Base-by-base conservation (phyloP, 2,329 filamentous ascomycete genomes). In the Hypomyces perniciosus region DNA sequence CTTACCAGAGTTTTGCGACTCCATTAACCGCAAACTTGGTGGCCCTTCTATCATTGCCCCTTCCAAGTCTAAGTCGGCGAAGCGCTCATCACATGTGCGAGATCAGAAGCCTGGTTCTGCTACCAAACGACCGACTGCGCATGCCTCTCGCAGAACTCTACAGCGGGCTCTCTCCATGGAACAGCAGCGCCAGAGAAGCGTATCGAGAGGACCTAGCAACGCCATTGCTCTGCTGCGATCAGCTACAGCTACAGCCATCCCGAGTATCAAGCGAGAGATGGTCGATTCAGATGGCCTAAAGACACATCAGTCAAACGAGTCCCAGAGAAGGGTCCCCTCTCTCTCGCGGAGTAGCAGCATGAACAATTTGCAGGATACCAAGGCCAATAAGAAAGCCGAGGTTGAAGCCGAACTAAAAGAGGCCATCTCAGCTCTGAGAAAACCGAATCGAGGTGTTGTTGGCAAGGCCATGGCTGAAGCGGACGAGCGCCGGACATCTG, bases 1-100 rank as follows among this genome's bases (percentile, higher is more conserved):
- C 33, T 72, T 91, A n/a, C 86, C 87, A 1, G 80, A 86, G 34
- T 72, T 84, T 10, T 89, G 86, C 60, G 78, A 83, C 43, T 74
- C 77, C 4, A 82, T 91, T 53, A 90, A 85, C 65, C 83, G 81
- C 56, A 90, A 90, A 64, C 75, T 92, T 4, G 88, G 88, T 12
- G 88, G 87, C 0, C 87, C 86, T 1, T 73, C 80, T 7, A 79
- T 82, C 53, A 70, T 79, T 26, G 77, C 84, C 4, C 69, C 76
- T 6, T 65, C 72, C 1, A 81, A 80, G 57, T 72, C 76, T 8
- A 80, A 72, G 57, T 61, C 73, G 12, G 61, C 69, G 12, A 79
- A 75, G 55, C 65, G 68, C 5, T 65, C 72, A 10, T 68, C 65
- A 1, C 59, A 61, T 35, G 74, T 73, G 54, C 66, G 68, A 6